These are phyloP conservation scores for Medicago arabica DNA, from an alignment of 306 rosid genomes.

Conservation along the genomic window DNA sequence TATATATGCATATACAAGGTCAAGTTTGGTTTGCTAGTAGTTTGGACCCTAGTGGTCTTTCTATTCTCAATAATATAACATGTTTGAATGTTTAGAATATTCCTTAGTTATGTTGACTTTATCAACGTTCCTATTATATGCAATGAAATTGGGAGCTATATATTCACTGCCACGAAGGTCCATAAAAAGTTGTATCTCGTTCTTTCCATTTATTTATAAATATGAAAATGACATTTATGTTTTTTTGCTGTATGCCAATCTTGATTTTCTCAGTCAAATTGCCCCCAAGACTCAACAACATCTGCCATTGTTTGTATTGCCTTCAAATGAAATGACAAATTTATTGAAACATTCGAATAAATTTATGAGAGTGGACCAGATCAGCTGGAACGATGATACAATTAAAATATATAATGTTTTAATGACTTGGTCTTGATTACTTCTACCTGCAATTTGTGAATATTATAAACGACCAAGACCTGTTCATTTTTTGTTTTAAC, in stretches of 20 bases:
- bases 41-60: not conserved
- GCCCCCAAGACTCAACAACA: not conserved
- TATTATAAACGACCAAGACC: not conserved
- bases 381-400: not conserved
- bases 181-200: not conserved
- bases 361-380: not conserved
- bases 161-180: not conserved
- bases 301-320: not conserved
- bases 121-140: not conserved
- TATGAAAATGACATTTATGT: constrained; percentile 13
- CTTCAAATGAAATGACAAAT: not conserved
- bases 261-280: constrained; percentile 43
- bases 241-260: constrained; percentile 28
- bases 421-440: not conserved
- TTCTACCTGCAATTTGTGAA: not conserved
- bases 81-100: constrained; percentile 7
- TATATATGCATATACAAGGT: constrained; percentile 34
- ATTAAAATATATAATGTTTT: not conserved
- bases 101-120: constrained; percentile 35
- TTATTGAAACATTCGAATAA: constrained; percentile 32
- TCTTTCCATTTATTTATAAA: not conserved
- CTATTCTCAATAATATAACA: not conserved
- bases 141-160: not conserved
- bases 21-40: constrained; percentile 31
- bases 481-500: not conserved